Evolutionary conservation across 148 eudicot genomes (phyloP).

Genomic region (Amaranthus hypochondriacus): DNA sequence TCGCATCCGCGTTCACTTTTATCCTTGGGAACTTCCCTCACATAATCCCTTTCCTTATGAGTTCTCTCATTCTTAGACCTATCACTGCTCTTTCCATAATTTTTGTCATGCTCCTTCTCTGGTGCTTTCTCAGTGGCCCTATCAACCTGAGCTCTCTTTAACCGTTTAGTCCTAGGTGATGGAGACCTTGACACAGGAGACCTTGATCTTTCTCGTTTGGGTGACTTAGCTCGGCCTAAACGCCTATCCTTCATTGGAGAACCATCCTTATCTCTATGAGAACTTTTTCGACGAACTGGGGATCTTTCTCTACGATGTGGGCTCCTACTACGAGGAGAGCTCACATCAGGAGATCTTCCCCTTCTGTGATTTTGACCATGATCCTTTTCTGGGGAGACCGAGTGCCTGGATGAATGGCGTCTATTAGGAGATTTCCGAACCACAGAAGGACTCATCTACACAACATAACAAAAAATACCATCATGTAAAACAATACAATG

Average conservation of each 20-base stretch:
- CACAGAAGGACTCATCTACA: constrained; percentile 38
- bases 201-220: constrained; percentile 29
- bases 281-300: constrained; percentile 61
- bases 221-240: constrained; percentile 38
- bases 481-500: background rate
- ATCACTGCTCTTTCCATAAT: constrained; percentile 38
- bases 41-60: constrained; percentile 46
- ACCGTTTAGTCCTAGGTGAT: constrained; percentile 75
- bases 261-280: constrained; percentile 34
- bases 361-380: constrained; percentile 49
- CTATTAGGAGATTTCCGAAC: constrained; percentile 41
- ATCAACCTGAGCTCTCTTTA: constrained; percentile 57
- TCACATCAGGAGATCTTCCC: constrained; percentile 52
- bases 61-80: constrained; percentile 33
- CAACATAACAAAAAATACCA: background rate
- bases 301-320: constrained; percentile 65
- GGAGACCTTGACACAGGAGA: constrained; percentile 56
- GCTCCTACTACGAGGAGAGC: constrained; percentile 54
- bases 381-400: constrained; percentile 52
- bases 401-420: constrained; percentile 39
- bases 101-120: constrained; percentile 42
- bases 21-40: constrained; percentile 3
- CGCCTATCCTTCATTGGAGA: constrained; percentile 50
- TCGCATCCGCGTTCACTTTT: constrained; percentile 24
- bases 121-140: constrained; percentile 40